These are phyloP conservation scores for Penicillium crustosum DNA, from an alignment of 2,329 filamentous ascomycete species.

Conservation along the genomic window DNA sequence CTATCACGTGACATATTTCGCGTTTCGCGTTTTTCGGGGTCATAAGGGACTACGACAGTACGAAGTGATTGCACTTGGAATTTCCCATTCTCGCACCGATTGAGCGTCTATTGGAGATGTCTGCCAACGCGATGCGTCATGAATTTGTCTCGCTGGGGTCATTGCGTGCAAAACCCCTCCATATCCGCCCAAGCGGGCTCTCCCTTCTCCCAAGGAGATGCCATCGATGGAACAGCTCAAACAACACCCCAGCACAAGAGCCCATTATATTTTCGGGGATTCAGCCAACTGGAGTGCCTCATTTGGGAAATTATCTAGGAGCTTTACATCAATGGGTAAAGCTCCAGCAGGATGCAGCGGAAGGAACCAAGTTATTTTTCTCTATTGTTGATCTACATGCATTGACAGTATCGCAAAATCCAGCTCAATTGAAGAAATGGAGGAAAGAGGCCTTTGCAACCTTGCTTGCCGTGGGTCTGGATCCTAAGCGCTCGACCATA, in stretches of 20 bases:
- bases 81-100: neutral
- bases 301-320: conserved; percentile 93
- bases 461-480: conserved; percentile 78
- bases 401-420: conserved; percentile 74
- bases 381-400: conserved; percentile 93
- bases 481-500: conserved; percentile 72
- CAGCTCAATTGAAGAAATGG: conserved; percentile 60
- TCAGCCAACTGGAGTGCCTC: conserved; percentile 90
- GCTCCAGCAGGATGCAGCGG: conserved; percentile 65
- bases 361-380: conserved; percentile 68
- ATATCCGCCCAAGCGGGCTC: conserved; percentile 1
- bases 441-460: conserved; percentile 75
- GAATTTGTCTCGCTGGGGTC: conserved; percentile 2
- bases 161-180: conserved; percentile 4
- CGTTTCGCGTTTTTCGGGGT: neutral
- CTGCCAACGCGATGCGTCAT: neutral
- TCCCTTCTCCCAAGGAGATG: conserved; percentile 7
- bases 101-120: conserved; percentile 9
- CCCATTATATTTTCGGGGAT: conserved; percentile 88
- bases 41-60: conserved; percentile 4
- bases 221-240: conserved; percentile 18
- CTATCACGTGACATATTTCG: conserved; percentile 14
- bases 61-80: neutral
- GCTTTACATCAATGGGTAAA: conserved; percentile 83
- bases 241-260: conserved; percentile 12